A percentile compares a stretch with the other conserved stretches of the same genome.
These are phyloP conservation scores for Digitaria exilis DNA, from an alignment of 202 grass and related monocot genomes.

Conservation along the genomic window DNA sequence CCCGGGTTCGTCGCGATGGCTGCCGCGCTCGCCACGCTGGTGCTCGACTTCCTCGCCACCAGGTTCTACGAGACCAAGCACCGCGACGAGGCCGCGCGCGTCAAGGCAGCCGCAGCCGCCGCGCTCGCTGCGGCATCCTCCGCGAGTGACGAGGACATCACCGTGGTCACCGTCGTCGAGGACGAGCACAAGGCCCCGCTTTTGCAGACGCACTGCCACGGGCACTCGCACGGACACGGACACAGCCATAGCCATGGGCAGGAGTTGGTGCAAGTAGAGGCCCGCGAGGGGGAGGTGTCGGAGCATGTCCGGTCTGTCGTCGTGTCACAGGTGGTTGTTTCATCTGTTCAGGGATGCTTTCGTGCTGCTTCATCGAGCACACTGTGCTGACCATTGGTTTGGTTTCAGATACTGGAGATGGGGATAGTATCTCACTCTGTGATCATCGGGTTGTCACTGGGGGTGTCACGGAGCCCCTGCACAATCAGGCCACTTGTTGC, in stretches of 20 bases:
- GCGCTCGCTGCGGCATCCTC: conserved; percentile 26
- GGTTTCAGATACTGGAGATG: conserved; percentile 81
- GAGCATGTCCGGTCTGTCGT: conserved; percentile 76
- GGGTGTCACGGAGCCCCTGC: conserved; percentile 74
- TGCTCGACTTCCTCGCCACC: conserved; percentile 77
- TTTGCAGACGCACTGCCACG: conserved; percentile 38
- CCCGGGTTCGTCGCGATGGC: conserved; percentile 83
- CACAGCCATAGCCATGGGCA: conserved; percentile 39
- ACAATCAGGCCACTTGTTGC: conserved; percentile 78
- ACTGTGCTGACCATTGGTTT: neutral
- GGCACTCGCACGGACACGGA: conserved; percentile 11
- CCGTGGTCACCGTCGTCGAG: conserved; percentile 46
- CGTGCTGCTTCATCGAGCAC: neutral
- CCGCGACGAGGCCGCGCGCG: conserved; percentile 40
- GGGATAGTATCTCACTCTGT: conserved; percentile 94
- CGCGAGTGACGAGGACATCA: conserved; percentile 46
- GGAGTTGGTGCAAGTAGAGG: conserved; percentile 26
- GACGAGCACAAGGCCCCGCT: conserved; percentile 42
- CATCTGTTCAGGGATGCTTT: neutral
- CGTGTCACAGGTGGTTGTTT: conserved; percentile 74
- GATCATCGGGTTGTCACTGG: conserved; percentile 88
- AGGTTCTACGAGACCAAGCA: conserved; percentile 86
- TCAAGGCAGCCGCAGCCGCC: conserved; percentile 54
- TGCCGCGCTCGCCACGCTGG: conserved; percentile 71
- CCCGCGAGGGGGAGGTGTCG: conserved; percentile 38